phyloP scores from a whole-genome alignment of 345 rosid genomes.

The Mercurialis annua region DNA sequence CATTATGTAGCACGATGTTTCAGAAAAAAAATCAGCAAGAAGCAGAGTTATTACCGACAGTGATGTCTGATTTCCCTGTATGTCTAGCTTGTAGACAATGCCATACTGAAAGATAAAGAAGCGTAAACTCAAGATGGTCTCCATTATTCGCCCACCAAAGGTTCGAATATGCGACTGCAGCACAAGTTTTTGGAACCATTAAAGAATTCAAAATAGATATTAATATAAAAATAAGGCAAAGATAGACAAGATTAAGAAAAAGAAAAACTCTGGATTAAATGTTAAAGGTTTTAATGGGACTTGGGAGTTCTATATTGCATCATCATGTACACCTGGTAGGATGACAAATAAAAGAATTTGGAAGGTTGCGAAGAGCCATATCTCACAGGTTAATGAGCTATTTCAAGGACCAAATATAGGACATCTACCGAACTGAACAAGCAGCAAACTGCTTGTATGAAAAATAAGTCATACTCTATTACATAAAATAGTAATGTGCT shows the following conservation, averaged over 20 bases:
- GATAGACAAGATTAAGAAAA: not conserved
- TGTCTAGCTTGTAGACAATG: constrained; percentile 73
- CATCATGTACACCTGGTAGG: not conserved
- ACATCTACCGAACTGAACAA: not conserved
- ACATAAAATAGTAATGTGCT: no score
- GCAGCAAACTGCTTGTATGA: not conserved
- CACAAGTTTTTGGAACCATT: constrained; percentile 11
- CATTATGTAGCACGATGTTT: not conserved
- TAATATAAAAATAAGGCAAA: not conserved
- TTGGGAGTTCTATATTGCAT: not conserved
- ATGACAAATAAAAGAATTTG: not conserved
- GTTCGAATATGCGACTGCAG: constrained; percentile 85
- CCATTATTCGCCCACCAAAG: constrained; percentile 76
- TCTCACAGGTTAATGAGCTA: no score
- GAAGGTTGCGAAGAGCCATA: no score
- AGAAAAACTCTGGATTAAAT: not conserved
- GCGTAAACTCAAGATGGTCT: constrained; percentile 75
- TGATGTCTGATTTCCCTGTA: constrained; percentile 58
- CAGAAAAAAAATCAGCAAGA: not conserved
- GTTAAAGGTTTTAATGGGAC: not conserved
- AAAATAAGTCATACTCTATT: no score
- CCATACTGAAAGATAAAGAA: constrained; percentile 96
- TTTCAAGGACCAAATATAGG: no score
- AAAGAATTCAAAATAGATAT: not conserved
- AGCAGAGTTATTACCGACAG: constrained; percentile 44